Evolutionary conservation across 2,329 filamentous ascomycete species (phyloP).

Genomic region (Sclerotinia trifoliorum): DNA sequence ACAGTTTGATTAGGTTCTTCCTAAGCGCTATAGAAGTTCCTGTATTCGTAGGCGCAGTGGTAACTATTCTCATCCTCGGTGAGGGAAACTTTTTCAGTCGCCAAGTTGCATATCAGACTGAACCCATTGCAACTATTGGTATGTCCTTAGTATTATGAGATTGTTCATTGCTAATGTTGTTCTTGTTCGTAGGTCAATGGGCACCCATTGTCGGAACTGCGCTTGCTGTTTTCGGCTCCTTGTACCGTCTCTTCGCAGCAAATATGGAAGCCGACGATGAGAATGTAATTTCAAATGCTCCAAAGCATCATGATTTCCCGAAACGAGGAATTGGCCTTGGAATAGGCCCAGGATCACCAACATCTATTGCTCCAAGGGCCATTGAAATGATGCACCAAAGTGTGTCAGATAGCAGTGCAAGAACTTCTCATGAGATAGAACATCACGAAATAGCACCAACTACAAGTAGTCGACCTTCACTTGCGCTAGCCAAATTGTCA

Average conservation of each 20-base stretch:
- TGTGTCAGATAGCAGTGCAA: slow-evolving; percentile 21
- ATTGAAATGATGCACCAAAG: slow-evolving; percentile 18
- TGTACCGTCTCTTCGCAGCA: slow-evolving; percentile 50
- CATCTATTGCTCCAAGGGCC: slow-evolving; percentile 13
- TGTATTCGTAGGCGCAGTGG: slow-evolving; percentile 56
- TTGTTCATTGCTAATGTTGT: slow-evolving; percentile 32
- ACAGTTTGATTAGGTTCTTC: slow-evolving; percentile 53
- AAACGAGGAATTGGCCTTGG: slow-evolving; percentile 2
- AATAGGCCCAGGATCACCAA: slow-evolving; percentile 12
- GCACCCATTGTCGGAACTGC: slow-evolving; percentile 57
- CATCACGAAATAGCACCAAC: slow-evolving; percentile 1
- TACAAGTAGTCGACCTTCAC: background rate
- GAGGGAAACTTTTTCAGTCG: slow-evolving; percentile 63
- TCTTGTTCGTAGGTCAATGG: slow-evolving; percentile 52
- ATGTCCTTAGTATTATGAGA: slow-evolving; percentile 34
- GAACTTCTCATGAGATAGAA: slow-evolving; percentile 21
- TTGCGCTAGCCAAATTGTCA: background rate
- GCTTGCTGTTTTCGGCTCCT: slow-evolving; percentile 57
- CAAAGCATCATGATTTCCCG: slow-evolving; percentile 19
- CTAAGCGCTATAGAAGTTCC: slow-evolving; percentile 57
- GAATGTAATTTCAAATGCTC: background rate
- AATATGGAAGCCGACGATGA: slow-evolving; percentile 25
- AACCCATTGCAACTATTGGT: slow-evolving; percentile 62
- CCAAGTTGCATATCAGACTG: slow-evolving; percentile 57
- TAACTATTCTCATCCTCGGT: slow-evolving; percentile 59